These are phyloP conservation scores for Lachnellula subtilissima DNA, from an alignment of 2,329 filamentous ascomycete genomes.

Conservation along the genomic window DNA sequence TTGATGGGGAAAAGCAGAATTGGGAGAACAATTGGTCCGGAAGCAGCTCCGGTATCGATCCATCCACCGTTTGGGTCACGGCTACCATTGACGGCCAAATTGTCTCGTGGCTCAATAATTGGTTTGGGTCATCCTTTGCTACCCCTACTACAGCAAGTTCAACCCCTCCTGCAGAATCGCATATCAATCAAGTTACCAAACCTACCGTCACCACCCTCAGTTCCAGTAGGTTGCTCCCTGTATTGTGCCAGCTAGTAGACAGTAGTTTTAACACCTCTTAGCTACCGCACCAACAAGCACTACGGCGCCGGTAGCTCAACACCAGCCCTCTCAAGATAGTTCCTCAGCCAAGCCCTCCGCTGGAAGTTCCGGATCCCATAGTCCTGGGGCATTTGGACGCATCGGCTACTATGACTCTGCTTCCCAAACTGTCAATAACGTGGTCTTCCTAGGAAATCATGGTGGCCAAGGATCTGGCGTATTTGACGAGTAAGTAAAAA, in stretches of 20 bases:
- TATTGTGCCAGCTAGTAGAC: neutral
- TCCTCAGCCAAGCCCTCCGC: slow-evolving; percentile 1
- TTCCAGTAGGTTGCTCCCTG: neutral
- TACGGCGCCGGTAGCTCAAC: neutral
- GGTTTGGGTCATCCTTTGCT: slow-evolving; percentile 10
- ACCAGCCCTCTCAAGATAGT: neutral
- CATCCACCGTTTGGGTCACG: slow-evolving; percentile 21
- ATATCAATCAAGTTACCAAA: neutral
- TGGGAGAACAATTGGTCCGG: slow-evolving; percentile 53
- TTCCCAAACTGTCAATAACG: slow-evolving; percentile 41
- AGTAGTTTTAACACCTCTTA: neutral
- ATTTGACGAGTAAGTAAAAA: slow-evolving; percentile 41
- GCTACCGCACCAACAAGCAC: neutral
- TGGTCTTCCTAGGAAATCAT: slow-evolving; percentile 55
- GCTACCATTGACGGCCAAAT: slow-evolving; percentile 24
- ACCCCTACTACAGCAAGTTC: neutral
- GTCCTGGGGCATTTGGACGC: slow-evolving; percentile 34
- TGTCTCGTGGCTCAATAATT: slow-evolving; percentile 22
- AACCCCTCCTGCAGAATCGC: neutral
- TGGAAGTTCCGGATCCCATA: slow-evolving; percentile 22
- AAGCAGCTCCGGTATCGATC: slow-evolving; percentile 5
- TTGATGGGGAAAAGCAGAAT: slow-evolving; percentile 51
- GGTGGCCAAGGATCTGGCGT: slow-evolving; percentile 52
- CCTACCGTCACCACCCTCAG: neutral
- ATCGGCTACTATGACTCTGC: slow-evolving; percentile 45